These are phyloP conservation scores for Ophiocordyceps robertsii DNA, from an alignment of 2,329 filamentous ascomycete genomes.

Conservation along the genomic window DNA sequence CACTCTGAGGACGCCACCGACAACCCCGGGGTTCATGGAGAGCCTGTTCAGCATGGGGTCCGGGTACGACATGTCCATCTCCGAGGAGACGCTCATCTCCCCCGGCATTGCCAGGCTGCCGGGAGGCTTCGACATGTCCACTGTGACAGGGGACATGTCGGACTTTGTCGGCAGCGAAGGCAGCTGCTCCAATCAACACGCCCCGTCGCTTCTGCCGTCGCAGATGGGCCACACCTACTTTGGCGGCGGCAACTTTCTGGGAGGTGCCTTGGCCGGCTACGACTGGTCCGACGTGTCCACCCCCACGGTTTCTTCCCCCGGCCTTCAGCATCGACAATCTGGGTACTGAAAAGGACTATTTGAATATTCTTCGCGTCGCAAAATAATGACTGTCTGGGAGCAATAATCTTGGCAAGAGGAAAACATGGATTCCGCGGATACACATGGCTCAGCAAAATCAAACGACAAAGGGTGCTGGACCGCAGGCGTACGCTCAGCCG, in stretches of 20 bases:
- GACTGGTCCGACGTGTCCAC: slow-evolving; percentile 34
- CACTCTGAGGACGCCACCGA: slow-evolving; percentile 38
- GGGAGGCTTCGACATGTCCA: slow-evolving; percentile 29
- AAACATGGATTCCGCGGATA: no score
- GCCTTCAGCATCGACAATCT: background rate
- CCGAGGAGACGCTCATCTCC: slow-evolving; percentile 36
- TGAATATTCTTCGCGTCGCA: background rate
- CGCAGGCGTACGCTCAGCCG: no score
- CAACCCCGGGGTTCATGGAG: slow-evolving; percentile 34
- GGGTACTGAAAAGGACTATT: background rate
- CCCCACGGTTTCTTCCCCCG: slow-evolving; percentile 12
- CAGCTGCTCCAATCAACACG: slow-evolving; percentile 25
- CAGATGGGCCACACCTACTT: slow-evolving; percentile 29
- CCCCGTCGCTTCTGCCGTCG: slow-evolving; percentile 30
- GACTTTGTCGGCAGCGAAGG: slow-evolving; percentile 29
- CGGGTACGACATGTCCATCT: slow-evolving; percentile 21
- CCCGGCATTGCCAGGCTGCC: slow-evolving; percentile 31
- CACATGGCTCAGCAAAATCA: no score
- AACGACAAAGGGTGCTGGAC: no score
- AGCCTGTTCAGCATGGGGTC: slow-evolving; percentile 27
- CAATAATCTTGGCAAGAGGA: no score
- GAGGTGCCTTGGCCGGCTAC: slow-evolving; percentile 29
- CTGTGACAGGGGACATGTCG: slow-evolving; percentile 26
- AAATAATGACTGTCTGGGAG: background rate
- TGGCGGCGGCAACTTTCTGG: slow-evolving; percentile 15